phyloP scores from a whole-genome alignment of 768 basidiomycete genomes.

The Mrakia blollopis region DNA sequence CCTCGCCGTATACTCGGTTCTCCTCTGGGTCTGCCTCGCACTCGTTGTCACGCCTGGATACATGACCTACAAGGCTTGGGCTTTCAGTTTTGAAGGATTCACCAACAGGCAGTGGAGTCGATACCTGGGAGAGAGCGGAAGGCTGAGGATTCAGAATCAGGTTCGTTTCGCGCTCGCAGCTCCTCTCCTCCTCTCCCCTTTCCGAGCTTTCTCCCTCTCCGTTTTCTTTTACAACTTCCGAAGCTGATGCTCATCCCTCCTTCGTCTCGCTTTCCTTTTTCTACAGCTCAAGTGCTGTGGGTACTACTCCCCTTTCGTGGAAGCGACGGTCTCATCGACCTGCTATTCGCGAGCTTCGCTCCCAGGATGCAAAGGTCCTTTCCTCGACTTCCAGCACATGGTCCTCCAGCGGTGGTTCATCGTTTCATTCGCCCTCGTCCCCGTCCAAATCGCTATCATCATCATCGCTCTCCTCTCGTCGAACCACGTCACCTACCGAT shows the following conservation, averaged over 20 bases:
- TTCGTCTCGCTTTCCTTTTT: slow-evolving; percentile 12
- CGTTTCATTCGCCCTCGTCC: slow-evolving; percentile 61
- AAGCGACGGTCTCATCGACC: slow-evolving; percentile 66
- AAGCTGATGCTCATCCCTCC: too few species aligned
- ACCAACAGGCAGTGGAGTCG: slow-evolving; percentile 72
- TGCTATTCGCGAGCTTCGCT: slow-evolving; percentile 69
- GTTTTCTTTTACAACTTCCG: too few species aligned
- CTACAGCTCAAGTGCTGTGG: slow-evolving; percentile 69
- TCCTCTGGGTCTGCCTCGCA: slow-evolving; percentile 68
- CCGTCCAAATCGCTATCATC: slow-evolving; percentile 62
- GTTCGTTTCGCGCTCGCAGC: slow-evolving; percentile 36
- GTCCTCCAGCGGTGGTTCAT: slow-evolving; percentile 64
- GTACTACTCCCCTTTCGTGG: slow-evolving; percentile 72
- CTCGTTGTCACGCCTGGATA: slow-evolving; percentile 72
- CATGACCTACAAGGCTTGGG: slow-evolving; percentile 64
- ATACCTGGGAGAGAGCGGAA: slow-evolving; percentile 55
- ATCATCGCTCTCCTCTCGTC: slow-evolving; percentile 63
- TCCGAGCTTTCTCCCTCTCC: neutral
- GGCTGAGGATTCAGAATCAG: slow-evolving; percentile 63
- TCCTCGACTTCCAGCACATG: slow-evolving; percentile 55
- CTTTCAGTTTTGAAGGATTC: slow-evolving; percentile 77
- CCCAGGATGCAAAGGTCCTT: slow-evolving; percentile 67
- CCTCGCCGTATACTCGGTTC: slow-evolving; percentile 65
- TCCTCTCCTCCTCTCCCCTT: neutral
- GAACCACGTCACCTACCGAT: slow-evolving; percentile 79